These are phyloP conservation scores for Crithidia expoeki DNA, from an alignment of 208 protist genomes.

Conservation along the genomic window DNA sequence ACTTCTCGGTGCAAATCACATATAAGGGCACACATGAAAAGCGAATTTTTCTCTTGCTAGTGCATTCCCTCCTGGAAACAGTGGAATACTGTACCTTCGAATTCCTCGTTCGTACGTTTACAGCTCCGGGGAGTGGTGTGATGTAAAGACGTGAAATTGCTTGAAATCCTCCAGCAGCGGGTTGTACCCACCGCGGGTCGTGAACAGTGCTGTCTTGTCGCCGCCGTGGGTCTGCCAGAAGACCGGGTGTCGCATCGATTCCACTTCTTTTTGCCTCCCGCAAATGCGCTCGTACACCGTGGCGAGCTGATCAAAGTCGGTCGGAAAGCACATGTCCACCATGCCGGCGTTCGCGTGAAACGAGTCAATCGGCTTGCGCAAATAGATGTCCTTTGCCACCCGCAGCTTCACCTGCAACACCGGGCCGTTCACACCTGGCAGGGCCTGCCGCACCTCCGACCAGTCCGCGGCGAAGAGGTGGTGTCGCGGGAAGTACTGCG, in stretches of 20 bases:
- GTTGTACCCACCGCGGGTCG: conserved; percentile 83
- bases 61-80: too few species aligned
- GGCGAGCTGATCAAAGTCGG: conserved; percentile 80
- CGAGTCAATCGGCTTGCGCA: conserved; percentile 58
- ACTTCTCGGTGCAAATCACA: too few species aligned
- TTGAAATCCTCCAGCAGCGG: conserved; percentile 86
- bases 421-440: conserved; percentile 76
- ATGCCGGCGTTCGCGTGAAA: conserved; percentile 80
- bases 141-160: conserved; percentile 79
- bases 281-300: conserved; percentile 71
- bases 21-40: too few species aligned
- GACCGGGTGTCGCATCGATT: conserved; percentile 70
- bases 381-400: conserved; percentile 79
- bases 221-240: conserved; percentile 86
- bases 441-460: conserved; percentile 58
- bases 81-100: background rate
- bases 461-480: conserved; percentile 84
- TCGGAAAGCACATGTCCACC: conserved; percentile 90
- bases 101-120: too few species aligned
- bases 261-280: conserved; percentile 70
- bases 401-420: conserved; percentile 86
- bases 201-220: conserved; percentile 85
- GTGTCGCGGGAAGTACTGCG: conserved; percentile 83
- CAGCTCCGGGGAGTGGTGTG: conserved; percentile 81
- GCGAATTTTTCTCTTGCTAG: too few species aligned